These are phyloP conservation scores for Clarireedia monteithiana DNA, from an alignment of 2,329 filamentous ascomycete genomes.

Conservation along the genomic window DNA sequence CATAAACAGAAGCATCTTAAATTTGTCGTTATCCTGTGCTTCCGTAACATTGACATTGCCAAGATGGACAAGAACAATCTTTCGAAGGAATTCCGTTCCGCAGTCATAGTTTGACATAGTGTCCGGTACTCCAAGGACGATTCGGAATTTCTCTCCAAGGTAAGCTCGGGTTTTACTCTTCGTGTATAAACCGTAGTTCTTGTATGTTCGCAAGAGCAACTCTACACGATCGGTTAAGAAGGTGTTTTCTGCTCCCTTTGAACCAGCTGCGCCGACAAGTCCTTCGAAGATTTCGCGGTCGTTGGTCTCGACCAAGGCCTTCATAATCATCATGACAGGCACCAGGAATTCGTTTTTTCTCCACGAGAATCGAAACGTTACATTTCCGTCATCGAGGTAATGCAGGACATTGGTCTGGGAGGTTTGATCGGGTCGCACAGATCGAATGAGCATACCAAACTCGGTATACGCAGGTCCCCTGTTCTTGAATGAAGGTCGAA, in stretches of 20 bases:
- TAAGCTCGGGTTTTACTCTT: slow-evolving; percentile 77
- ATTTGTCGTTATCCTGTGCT: slow-evolving; percentile 83
- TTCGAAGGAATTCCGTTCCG: slow-evolving; percentile 83
- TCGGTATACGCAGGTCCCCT: slow-evolving; percentile 83
- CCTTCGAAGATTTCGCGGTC: slow-evolving; percentile 94
- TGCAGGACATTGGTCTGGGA: slow-evolving; percentile 96
- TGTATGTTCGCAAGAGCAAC: slow-evolving; percentile 86
- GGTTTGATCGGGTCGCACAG: slow-evolving; percentile 92
- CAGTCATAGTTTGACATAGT: slow-evolving; percentile 83
- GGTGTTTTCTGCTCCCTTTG: slow-evolving; percentile 74
- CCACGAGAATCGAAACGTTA: slow-evolving; percentile 97
- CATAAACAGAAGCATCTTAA: slow-evolving; percentile 91
- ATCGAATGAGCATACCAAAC: slow-evolving; percentile 85
- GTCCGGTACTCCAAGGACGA: slow-evolving; percentile 75
- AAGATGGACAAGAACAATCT: slow-evolving; percentile 84
- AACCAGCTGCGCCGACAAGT: slow-evolving; percentile 70
- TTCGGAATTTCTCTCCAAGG: slow-evolving; percentile 83
- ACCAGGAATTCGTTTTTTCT: slow-evolving; percentile 95
- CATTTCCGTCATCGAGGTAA: slow-evolving; percentile 90
- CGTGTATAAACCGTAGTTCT: slow-evolving; percentile 77
- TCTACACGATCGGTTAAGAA: slow-evolving; percentile 95
- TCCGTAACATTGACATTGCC: slow-evolving; percentile 80
- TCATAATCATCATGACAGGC: slow-evolving; percentile 92
- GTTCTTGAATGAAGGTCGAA: slow-evolving; percentile 81
- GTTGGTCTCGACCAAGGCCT: slow-evolving; percentile 91